phyloP scores from a whole-genome alignment of 2,329 filamentous ascomycete species.

The Hymenoscyphus linearis region DNA sequence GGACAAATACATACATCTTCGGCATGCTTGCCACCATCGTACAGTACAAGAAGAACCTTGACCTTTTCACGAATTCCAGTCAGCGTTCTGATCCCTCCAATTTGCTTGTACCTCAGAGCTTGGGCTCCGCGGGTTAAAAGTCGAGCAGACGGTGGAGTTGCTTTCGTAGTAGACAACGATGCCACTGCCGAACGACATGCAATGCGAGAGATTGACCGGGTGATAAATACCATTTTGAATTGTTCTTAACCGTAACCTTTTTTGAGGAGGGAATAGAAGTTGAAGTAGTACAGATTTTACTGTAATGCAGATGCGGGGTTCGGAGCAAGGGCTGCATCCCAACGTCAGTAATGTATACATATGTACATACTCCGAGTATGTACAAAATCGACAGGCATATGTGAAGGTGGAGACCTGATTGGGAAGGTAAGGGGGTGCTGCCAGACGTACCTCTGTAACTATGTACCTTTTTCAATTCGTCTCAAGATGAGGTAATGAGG shows the following conservation, averaged over 20 bases:
- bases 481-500: background rate
- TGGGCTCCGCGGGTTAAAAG: conserved; percentile 19
- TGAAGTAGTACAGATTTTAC: background rate
- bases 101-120: conserved; percentile 16
- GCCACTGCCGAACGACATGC: conserved; percentile 17
- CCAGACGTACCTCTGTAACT: background rate
- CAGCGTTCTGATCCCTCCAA: conserved; percentile 32
- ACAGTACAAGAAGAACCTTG: conserved; percentile 91
- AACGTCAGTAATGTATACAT: background rate
- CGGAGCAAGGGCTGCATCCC: background rate
- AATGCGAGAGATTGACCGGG: conserved; percentile 28
- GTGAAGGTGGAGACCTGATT: background rate
- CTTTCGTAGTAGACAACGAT: conserved; percentile 20
- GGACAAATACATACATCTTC: conserved; percentile 49
- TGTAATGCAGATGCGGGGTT: conserved; percentile 2
- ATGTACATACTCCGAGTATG: no score
- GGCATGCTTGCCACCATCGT: conserved; percentile 85
- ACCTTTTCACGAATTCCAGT: conserved; percentile 52
- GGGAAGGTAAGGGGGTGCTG: background rate
- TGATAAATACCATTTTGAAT: conserved; percentile 44
- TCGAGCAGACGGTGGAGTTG: conserved; percentile 14
- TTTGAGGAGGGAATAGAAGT: background rate
- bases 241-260: background rate
- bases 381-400: background rate
- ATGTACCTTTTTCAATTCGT: no score